Evolutionary conservation across 139 green algal species (phyloP), one percentile per base, ranked within the genome.

Genomic region (Chlorella sp.): DNA sequence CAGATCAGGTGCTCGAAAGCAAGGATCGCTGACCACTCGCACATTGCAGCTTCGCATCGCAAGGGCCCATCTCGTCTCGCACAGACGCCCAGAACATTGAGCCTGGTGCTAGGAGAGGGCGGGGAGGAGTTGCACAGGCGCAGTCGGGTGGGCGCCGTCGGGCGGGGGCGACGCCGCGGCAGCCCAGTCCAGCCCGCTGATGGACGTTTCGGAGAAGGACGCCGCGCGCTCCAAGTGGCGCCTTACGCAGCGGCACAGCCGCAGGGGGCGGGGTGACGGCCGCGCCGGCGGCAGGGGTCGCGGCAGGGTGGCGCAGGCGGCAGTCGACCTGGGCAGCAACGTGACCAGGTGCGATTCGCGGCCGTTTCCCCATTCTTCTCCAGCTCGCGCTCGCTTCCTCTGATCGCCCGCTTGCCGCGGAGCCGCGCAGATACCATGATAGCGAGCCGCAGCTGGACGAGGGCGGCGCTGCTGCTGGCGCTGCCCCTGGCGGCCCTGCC

Each of bases 171-270:
- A 29, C 64, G 41, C n/a, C 21, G 33, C 17, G 12, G 38, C 14
- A 36, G 11, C 33, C 42, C 8, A 33, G 5, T 19, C 12, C 2
- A 48, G 62, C 36, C 42, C 42, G 27, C 29, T 73, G 45, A 82
- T 82, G 76, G 76, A 82, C 5, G 58, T 82, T 12, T 72, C 53
- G 15, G 66, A 82, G n/a, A 82, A 82, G 48, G 76, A 82, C 48
- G 76, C 76, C 12, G 66, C 76, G 2, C 27, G 76, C 6, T 71
- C 45, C 40, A 82, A 82, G 42, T 77, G 60, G 46, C 71, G 71
- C 48, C 53, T 77, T 27, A 67, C 50, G 8, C 67, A 74, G 67
- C 33, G 48, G 62, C 67, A 81, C 38, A 27, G 71, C n/a, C 51
- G 43, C 51, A n/a, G 73, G 42, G 7, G 38, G 50, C 46, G 67